A percentile compares a stretch with the other conserved stretches of the same genome.
Evolutionary conservation across 2,329 filamentous ascomycete genomes (phyloP).

Genomic region (Phaeosphaeriaceae sp.): DNA sequence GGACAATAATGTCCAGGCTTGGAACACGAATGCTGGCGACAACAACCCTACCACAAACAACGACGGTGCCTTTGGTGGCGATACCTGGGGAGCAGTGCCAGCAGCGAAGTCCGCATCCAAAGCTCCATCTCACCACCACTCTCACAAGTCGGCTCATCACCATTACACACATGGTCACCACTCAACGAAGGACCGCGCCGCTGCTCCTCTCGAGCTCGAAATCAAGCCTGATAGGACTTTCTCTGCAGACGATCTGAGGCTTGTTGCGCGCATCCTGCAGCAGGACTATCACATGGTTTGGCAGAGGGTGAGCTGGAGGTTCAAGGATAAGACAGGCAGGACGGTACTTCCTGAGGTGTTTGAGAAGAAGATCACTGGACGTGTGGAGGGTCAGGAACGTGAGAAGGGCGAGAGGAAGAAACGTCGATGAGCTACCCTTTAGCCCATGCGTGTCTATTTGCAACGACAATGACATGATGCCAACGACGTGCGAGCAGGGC

Average conservation of each 20-base stretch:
- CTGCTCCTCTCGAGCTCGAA: constrained; percentile 20
- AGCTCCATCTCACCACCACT: constrained; percentile 3
- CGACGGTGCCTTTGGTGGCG: not conserved
- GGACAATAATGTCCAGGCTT: not conserved
- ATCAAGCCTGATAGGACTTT: constrained; percentile 38
- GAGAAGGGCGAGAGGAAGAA: not conserved
- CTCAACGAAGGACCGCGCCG: not conserved
- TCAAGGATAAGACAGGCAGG: constrained; percentile 59
- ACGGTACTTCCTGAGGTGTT: constrained; percentile 53
- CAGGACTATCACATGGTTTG: constrained; percentile 55
- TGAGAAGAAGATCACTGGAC: constrained; percentile 49
- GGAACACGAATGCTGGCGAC: not conserved
- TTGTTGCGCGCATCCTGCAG: constrained; percentile 54
- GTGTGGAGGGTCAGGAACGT: constrained; percentile 12
- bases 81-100: not conserved
- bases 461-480: not conserved
- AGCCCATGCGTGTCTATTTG: not conserved
- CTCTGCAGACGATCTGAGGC: constrained; percentile 43
- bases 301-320: constrained; percentile 55
- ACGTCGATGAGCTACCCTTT: not conserved
- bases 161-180: not conserved
- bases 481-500: not conserved
- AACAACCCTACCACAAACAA: not conserved
- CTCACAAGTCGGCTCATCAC: not conserved
- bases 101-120: constrained; percentile 7